Conservation (phyloP, 805 yeast genomes). For the Metschnikowia peoriensis region DNA sequence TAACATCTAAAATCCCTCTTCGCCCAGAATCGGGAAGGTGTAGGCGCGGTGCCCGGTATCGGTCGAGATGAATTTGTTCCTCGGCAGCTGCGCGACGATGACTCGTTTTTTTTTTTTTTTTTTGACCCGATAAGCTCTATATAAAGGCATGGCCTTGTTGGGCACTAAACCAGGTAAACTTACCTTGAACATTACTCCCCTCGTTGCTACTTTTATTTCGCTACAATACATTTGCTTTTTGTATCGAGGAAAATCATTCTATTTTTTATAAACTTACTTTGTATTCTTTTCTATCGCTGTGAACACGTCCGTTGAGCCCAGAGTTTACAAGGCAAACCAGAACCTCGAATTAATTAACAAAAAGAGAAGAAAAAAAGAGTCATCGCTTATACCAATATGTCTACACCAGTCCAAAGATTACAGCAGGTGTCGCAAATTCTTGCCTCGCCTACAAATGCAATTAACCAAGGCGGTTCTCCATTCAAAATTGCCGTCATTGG, state of each 20-base stretch:
- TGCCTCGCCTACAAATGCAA: slow-evolving; percentile 12
- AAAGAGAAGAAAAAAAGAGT: not conserved
- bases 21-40: not conserved
- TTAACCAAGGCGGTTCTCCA: slow-evolving; percentile 19
- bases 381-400: slow-evolving; percentile 1
- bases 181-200: not conserved
- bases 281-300: no score
- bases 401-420: slow-evolving; percentile 18
- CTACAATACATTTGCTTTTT: no score
- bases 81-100: not conserved
- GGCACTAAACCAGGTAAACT: not conserved
- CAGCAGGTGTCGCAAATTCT: slow-evolving; percentile 20
- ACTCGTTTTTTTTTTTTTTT: not conserved
- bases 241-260: no score
- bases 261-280: no score
- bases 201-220: no score
- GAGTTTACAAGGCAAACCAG: no score
- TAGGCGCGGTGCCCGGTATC: not conserved
- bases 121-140: not conserved
- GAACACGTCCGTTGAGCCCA: no score
- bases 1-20: not conserved
- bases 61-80: not conserved
- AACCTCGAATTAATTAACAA: no score
- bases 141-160: not conserved
- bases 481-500: slow-evolving; percentile 58